Evolutionary conservation across 345 rosid species (phyloP), one percentile per base, ranked within the genome.

Genomic region (Ceriops decandra): DNA sequence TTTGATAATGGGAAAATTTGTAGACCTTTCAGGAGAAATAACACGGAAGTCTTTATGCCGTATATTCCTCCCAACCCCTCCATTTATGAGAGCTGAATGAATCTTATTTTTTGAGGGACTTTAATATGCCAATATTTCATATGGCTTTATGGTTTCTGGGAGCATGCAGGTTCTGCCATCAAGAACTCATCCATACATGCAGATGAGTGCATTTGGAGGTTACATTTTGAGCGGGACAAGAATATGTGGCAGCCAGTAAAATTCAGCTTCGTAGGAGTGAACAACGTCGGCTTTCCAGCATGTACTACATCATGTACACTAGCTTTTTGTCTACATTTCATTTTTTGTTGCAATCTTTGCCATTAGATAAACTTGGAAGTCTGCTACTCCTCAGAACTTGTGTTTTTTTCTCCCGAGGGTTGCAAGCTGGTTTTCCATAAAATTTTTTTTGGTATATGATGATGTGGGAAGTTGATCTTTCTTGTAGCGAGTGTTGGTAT

Each of bases 131-230:
- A 24, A 24, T 52, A 8, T 52, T 53, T 36, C 8, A 52, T n/a
- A 8, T 61, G 20, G 11, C 38, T 27, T 36, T 21, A 11, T 63
- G 24, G 30, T 38, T 54, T 47, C 21, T 16, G n/a, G 24, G 46
- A 35, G 35, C 70, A 53, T 63, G 69, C 77, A 90, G 96, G 97
- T 93, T 65, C 95, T 91, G 74, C 96, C 95, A 4, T 91, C 88
- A 5, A 91, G 98, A 82, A 86, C 97, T 57, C 98, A 93, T 73
- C 98, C 97, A 28, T 85, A 79, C 75, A 88, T 91, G 98, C 96
- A 88, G 74, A 91, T 93, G 97, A 89, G 86, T 70, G 84, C 91
- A 32, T 83, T 78, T 52, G 95, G 96, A 24, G 98, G 97, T 20
- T 93, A 89, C 68, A 81, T 93, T 74, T 81, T 91, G n/a, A 88